Percentiles rank a stretch among this genome's conserved stretches.
Evolutionary conservation across 331 rosid species (phyloP).

Genomic region (Malus hybrid): DNA sequence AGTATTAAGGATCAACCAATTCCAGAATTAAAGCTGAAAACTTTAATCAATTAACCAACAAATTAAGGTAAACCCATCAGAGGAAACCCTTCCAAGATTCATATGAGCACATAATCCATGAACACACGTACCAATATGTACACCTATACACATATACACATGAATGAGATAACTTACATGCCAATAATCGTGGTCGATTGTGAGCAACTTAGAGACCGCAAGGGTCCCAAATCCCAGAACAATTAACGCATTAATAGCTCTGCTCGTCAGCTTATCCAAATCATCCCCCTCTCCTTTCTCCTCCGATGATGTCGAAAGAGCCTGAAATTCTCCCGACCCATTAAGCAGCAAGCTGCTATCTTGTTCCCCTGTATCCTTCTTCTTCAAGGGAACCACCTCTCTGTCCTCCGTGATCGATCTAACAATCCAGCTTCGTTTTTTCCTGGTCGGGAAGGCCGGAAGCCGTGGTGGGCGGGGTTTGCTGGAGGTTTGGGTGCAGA

Average conservation of each 20-base stretch:
- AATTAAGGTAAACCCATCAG: not conserved
- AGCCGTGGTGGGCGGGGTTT: constrained; percentile 11
- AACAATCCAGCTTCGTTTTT: constrained; percentile 30
- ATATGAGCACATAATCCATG: not conserved
- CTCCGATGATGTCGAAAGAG: constrained; percentile 16
- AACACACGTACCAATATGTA: not conserved
- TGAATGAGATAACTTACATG: constrained; percentile 50
- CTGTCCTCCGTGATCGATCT: constrained; percentile 49
- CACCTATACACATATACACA: too few relatives aligned
- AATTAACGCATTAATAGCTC: constrained; percentile 59
- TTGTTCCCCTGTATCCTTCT: constrained; percentile 14
- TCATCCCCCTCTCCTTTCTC: constrained; percentile 18
- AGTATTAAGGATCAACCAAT: not conserved
- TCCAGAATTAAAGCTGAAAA: not conserved
- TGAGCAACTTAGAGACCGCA: constrained; percentile 74
- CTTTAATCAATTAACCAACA: not conserved
- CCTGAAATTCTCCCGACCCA: constrained; percentile 33
- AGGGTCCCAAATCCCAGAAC: constrained; percentile 83
- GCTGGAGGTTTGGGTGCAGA: constrained; percentile 13
- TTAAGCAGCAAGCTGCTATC: constrained; percentile 16
- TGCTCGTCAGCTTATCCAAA: constrained; percentile 29
- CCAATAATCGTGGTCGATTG: constrained; percentile 87
- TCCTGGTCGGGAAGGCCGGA: constrained; percentile 7
- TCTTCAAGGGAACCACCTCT: constrained; percentile 36
- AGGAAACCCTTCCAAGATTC: not conserved